phyloP scores from a whole-genome alignment of 208 protist genomes.

The Leishmania gerbilli region DNA sequence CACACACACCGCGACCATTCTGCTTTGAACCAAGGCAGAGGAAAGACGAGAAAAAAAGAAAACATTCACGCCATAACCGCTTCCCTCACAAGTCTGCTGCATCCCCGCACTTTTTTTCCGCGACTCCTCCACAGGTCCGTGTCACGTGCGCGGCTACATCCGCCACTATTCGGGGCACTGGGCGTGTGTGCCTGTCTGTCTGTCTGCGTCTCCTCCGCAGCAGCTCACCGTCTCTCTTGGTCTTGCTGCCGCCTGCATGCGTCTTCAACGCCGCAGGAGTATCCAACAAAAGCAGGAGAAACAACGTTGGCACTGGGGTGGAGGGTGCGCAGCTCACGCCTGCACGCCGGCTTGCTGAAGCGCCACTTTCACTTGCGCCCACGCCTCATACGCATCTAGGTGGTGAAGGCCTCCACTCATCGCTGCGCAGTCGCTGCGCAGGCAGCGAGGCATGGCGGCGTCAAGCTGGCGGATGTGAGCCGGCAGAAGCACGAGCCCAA shows the following conservation, averaged over 20 bases:
- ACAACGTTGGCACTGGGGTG: background rate
- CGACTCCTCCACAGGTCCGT: background rate
- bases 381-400: background rate
- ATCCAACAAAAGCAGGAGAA: background rate
- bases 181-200: background rate
- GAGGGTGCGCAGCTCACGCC: background rate
- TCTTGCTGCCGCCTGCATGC: background rate
- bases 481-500: constrained; percentile 21
- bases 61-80: background rate
- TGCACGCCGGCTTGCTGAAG: constrained; percentile 14
- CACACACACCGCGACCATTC: background rate
- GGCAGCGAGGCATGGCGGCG: background rate
- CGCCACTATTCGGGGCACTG: too few relatives aligned
- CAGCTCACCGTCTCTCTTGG: background rate
- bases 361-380: background rate
- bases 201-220: background rate
- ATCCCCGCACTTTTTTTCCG: background rate
- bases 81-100: background rate
- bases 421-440: background rate
- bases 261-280: background rate
- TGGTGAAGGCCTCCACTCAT: background rate
- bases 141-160: background rate
- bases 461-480: constrained; percentile 1
- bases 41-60: background rate
- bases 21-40: background rate